These are phyloP conservation scores for Beauveria medogensis DNA, from an alignment of 2,329 filamentous ascomycete species.

Conservation along the genomic window DNA sequence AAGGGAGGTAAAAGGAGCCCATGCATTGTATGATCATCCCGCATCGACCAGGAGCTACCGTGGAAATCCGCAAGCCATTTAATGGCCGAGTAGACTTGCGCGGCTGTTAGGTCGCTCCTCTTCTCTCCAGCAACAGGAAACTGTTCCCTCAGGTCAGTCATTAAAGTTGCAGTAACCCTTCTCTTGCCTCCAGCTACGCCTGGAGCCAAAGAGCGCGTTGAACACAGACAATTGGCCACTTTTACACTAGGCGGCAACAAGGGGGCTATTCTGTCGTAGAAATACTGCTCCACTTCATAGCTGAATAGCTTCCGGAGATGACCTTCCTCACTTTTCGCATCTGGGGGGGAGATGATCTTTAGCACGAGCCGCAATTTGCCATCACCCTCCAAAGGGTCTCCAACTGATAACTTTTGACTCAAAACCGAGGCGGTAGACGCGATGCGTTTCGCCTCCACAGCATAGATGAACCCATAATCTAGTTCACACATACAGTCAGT, in stretches of 20 bases:
- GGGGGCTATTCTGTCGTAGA: conserved; percentile 51
- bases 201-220: conserved; percentile 21
- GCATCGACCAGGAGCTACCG: conserved; percentile 38
- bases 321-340: conserved; percentile 41
- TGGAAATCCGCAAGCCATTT: conserved; percentile 59
- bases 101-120: conserved; percentile 34
- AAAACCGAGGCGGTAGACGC: conserved; percentile 11
- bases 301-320: conserved; percentile 58
- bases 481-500: neutral
- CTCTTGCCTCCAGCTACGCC: conserved; percentile 23
- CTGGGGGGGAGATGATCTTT: conserved; percentile 52
- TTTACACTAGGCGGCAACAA: conserved; percentile 33
- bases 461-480: conserved; percentile 48
- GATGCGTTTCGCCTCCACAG: conserved; percentile 35
- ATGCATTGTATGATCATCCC: conserved; percentile 22
- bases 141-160: conserved; percentile 44
- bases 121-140: conserved; percentile 52
- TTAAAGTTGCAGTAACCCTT: conserved; percentile 43
- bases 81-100: conserved; percentile 45
- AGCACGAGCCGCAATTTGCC: conserved; percentile 39
- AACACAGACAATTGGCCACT: conserved; percentile 43
- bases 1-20: conserved; percentile 45
- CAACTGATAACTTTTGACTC: neutral
- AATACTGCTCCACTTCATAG: conserved; percentile 59
- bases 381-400: neutral